Evolutionary conservation across 768 basidiomycete species (phyloP), one percentile per base, ranked within the genome.

Genomic region (Phaffia australis): DNA sequence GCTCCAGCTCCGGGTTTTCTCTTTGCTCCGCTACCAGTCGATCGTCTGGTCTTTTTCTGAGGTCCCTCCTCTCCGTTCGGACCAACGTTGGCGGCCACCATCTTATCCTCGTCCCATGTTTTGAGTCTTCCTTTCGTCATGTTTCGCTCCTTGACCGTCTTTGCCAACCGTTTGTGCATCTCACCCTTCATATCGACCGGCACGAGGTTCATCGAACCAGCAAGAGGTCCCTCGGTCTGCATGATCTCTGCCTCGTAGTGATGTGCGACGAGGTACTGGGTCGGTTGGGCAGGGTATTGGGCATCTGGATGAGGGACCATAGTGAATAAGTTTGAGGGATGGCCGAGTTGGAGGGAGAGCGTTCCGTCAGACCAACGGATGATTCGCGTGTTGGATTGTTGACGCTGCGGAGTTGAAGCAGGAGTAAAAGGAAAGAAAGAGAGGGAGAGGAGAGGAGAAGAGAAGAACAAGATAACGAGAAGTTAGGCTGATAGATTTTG

Each of bases 301-400:
- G 47, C 30, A 47, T 52, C 47, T 16, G 46, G 30, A 32, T 49
- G 49, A n/a, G 55, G 35, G 70, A 64, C 71, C 60, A 98, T 84
- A 78, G 97, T 92, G 77, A 93, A 98, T 5, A 95, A 80, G 73
- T 98, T 94, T 75, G 88, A 87, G 25, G 66, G 54, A 16, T 61
- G 54, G 52, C 95, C 95, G 64, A 99, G 79, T 70, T 88, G 87
- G 35, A 99, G 82, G 71, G 91, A 93, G 65, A 91, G 78, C 18
- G 87, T 83, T 19, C 94, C 94, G 74, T 99, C 95, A 7, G 92
- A 95, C 95, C 95, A 99, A 18, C 87, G 84, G 66, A 99, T 84
- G 49, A 97, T 79, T 35, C 92, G 86, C 69, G 87, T 84, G 74
- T 99, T 99, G 19, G 90, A 89, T 79, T 93, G 87, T 70, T 85